Evolutionary conservation across 805 yeast species (phyloP), one percentile per base, ranked within the genome.

Genomic region (Brettanomyces naardenensis): DNA sequence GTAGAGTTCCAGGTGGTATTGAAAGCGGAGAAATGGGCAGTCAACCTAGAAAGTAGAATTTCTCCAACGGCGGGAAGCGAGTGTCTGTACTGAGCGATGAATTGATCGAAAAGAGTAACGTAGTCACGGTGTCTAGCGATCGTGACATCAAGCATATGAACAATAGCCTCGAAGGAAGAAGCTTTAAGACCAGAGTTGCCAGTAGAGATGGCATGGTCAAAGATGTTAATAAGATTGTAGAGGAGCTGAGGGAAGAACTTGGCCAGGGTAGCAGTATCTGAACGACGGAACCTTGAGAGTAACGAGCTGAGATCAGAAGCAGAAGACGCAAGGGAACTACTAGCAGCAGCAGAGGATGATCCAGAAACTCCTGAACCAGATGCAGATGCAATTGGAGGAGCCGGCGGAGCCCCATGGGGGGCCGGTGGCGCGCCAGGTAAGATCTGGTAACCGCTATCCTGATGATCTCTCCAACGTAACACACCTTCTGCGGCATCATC

Each of bases 91-190:
- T 60, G 59, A 5, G 54, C 47, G 29, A 71, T 54, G 45, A 75
- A 77, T 10, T 66, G 62, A 36, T 76, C 75, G 46, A 80, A 68
- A 48, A 79, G 50, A 44, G 73, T 71, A 30, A 73, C 64, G 55
- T 77, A 75, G 44, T 76, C 80, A 42, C 77, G 80, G 49, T 78
- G 78, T 50, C 80, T 71, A 3, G 82, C 85, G 47, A 80, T 62
- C 14, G 79, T 67, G 35, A 75, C 65, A 54, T 80, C 86, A 25
- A 82, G 55, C 37, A 78, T 58, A 44, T 76, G 79, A 31, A 80
- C 72, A 26, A 77, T 64, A 2, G 83, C 69, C 45, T 72, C 73
- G 54, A 80, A 80, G 6, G 50, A 39, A 5, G 68, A 54, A 2
- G 46, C 39, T 36, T 54, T 52, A 31, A 71, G 51, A n/a, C 43